phyloP scores from a whole-genome alignment of 2,329 filamentous ascomycete species.

The Clarireedia sp. region DNA sequence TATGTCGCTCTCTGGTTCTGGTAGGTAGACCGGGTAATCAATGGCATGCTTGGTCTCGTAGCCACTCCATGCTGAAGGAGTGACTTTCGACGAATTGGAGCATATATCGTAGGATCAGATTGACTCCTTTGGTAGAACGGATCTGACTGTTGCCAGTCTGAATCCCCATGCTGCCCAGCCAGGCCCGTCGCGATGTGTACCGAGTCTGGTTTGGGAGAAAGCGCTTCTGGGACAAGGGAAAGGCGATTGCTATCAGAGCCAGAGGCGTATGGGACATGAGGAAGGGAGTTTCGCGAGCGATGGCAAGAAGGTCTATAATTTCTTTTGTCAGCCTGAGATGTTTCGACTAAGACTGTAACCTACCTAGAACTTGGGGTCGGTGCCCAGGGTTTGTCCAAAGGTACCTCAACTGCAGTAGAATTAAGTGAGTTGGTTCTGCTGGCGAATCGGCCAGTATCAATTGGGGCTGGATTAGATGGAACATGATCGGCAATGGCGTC shows the following conservation, averaged over 20 bases:
- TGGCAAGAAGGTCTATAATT: background rate
- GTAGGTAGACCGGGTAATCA: background rate
- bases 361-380: background rate
- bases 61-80: constrained; percentile 28
- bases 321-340: background rate
- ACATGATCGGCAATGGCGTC: background rate
- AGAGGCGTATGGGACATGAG: constrained; percentile 14
- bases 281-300: constrained; percentile 19
- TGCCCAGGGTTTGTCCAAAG: background rate
- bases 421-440: constrained; percentile 8
- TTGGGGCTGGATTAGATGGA: background rate
- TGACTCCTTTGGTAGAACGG: constrained; percentile 12
- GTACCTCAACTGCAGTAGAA: background rate
- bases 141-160: constrained; percentile 7
- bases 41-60: constrained; percentile 20
- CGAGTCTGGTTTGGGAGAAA: constrained; percentile 14
- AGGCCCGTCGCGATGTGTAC: background rate
- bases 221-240: constrained; percentile 23
- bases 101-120: constrained; percentile 22
- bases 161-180: constrained; percentile 2
- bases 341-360: background rate
- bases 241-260: constrained; percentile 17
- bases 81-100: constrained; percentile 25
- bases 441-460: background rate
- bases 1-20: constrained; percentile 8